Conservation (phyloP, 441 rosid genomes). For the Brassica balearica region DNA sequence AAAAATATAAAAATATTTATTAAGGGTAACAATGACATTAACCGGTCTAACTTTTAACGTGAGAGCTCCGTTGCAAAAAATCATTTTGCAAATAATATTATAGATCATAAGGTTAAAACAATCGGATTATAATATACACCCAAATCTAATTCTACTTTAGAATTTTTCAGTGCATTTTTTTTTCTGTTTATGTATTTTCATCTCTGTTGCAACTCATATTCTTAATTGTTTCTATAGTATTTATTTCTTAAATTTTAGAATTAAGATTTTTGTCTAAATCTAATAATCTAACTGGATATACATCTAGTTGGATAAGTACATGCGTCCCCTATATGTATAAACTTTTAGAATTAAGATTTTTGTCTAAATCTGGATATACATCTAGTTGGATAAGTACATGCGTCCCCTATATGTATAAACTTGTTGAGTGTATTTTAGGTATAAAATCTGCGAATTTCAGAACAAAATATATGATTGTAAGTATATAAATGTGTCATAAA, state of each 20-base stretch:
- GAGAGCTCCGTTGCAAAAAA: too few species aligned
- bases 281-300: neutral
- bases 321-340: neutral
- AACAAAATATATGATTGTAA: neutral
- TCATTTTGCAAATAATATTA: too few species aligned
- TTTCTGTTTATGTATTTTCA: neutral
- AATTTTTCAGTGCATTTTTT: neutral
- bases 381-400: neutral
- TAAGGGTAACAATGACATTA: too few species aligned
- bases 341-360: neutral
- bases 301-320: neutral
- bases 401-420: neutral
- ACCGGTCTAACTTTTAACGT: too few species aligned
- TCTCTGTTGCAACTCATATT: neutral
- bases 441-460: neutral
- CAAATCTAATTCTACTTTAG: neutral
- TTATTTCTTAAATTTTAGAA: neutral
- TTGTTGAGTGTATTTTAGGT: neutral
- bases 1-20: too few species aligned
- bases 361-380: neutral
- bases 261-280: constrained; percentile 4
- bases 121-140: neutral
- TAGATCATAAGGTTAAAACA: neutral
- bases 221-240: neutral
- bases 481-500: constrained; percentile 1